Conservation (phyloP, 306 rosid species). For the Lagenaria siceraria region DNA sequence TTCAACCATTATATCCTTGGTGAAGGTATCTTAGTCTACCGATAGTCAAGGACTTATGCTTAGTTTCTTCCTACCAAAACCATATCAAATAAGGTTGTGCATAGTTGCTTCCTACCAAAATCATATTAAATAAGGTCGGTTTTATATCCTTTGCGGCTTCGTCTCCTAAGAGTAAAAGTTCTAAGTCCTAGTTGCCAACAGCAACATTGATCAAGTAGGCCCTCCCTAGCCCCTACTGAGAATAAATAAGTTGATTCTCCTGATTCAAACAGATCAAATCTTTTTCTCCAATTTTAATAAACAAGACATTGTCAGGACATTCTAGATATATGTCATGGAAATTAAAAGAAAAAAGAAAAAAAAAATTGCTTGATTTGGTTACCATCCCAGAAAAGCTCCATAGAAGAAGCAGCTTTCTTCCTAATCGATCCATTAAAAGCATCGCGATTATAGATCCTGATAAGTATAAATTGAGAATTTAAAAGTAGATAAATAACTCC, state of each 20-base stretch:
- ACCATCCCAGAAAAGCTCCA: conserved; percentile 99
- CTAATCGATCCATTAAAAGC: conserved; percentile 89
- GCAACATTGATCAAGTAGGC: background rate
- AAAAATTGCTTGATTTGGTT: conserved; percentile 14
- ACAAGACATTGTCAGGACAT: background rate
- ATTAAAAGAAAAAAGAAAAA: background rate
- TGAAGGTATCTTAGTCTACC: background rate
- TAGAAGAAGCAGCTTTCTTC: conserved; percentile 76
- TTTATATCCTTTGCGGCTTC: background rate
- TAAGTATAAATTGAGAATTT: conserved; percentile 11
- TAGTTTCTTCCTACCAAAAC: too few species aligned
- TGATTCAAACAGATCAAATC: background rate
- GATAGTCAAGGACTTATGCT: too few species aligned
- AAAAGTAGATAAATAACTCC: conserved; percentile 6
- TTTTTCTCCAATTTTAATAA: background rate
- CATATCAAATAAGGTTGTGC: background rate
- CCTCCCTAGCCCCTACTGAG: background rate
- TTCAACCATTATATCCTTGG: background rate
- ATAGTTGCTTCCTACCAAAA: background rate
- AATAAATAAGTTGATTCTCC: background rate
- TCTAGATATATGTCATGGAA: background rate
- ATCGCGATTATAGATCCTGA: conserved; percentile 77
- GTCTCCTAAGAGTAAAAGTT: background rate
- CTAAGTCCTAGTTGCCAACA: background rate
- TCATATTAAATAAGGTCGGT: background rate